A percentile compares a stretch with the other conserved stretches of the same genome.
Evolutionary conservation across 1,284 basidiomycete species (phyloP).

Genomic region (Malassezia psittaci): DNA sequence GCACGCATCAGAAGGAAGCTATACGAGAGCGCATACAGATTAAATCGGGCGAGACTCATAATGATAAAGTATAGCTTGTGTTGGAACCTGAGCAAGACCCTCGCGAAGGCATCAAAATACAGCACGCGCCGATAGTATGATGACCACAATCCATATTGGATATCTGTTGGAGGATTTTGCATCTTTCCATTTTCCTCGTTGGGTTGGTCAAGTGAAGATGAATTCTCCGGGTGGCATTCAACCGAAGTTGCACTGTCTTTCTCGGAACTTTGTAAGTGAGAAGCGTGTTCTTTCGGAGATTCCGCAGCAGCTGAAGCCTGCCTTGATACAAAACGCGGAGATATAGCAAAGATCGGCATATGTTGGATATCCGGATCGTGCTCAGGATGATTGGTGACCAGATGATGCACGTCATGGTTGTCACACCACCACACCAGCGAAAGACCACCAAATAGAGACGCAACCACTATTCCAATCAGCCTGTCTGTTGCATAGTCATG

Average conservation of each 20-base stretch:
- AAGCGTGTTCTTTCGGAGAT: no score
- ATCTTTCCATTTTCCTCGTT: no score
- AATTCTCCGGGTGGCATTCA: no score
- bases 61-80: constrained; percentile 88
- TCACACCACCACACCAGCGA: constrained; percentile 97
- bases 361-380: constrained; percentile 88
- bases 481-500: constrained; percentile 76
- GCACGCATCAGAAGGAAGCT: constrained; percentile 58
- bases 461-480: constrained; percentile 67
- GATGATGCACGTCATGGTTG: constrained; percentile 94
- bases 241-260: no score
- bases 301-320: no score
- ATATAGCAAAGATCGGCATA: constrained; percentile 91
- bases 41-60: constrained; percentile 85
- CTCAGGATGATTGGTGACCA: constrained; percentile 92
- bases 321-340: constrained; percentile 50
- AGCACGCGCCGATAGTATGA: constrained; percentile 89
- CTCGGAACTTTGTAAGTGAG: no score
- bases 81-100: constrained; percentile 64
- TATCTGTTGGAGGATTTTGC: no score
- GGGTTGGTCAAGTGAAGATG: no score
- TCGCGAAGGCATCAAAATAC: constrained; percentile 64
- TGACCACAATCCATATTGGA: constrained; percentile 58
- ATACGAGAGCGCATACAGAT: constrained; percentile 85
- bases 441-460: constrained; percentile 79